Evolutionary conservation across 257 asterid species (phyloP).

Genomic region (Anisodus tanguticus): DNA sequence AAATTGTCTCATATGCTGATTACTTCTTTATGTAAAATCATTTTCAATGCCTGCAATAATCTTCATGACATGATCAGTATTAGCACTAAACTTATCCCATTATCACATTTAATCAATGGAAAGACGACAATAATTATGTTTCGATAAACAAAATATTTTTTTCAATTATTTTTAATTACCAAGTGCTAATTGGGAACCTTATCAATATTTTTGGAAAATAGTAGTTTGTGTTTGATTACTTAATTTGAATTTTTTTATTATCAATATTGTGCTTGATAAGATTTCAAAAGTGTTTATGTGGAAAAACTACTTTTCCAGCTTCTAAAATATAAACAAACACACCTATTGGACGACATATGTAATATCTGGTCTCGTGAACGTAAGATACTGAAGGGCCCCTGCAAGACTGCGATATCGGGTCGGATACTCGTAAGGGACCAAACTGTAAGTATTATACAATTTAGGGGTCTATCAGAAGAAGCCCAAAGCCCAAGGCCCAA

Average conservation of each 20-base stretch:
- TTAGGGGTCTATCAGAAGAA: too few relatives aligned
- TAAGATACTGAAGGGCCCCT: too few relatives aligned
- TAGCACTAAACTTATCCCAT: constrained; percentile 28
- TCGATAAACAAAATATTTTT: constrained; percentile 39
- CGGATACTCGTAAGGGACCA: too few relatives aligned
- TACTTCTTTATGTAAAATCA: not conserved
- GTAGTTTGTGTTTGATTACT: not conserved
- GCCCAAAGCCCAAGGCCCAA: too few relatives aligned
- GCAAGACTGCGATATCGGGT: too few relatives aligned
- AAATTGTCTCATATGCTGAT: constrained; percentile 11
- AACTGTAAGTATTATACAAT: too few relatives aligned
- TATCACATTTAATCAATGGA: constrained; percentile 28
- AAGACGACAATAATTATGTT: constrained; percentile 39
- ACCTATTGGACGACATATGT: too few relatives aligned
- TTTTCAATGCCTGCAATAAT: constrained; percentile 4
- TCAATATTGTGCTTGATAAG: not conserved
- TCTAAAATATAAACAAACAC: not conserved
- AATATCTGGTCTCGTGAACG: too few relatives aligned
- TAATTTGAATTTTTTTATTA: not conserved
- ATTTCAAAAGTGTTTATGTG: not conserved
- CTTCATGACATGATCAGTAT: not conserved
- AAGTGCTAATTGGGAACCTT: constrained; percentile 38
- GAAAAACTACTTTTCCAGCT: not conserved
- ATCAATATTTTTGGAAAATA: not conserved
- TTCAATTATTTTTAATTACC: not conserved